A percentile compares a stretch with the other conserved stretches of the same genome.
These are phyloP conservation scores for Russula sp. DNA, from an alignment of 768 basidiomycete species.

Conservation along the genomic window DNA sequence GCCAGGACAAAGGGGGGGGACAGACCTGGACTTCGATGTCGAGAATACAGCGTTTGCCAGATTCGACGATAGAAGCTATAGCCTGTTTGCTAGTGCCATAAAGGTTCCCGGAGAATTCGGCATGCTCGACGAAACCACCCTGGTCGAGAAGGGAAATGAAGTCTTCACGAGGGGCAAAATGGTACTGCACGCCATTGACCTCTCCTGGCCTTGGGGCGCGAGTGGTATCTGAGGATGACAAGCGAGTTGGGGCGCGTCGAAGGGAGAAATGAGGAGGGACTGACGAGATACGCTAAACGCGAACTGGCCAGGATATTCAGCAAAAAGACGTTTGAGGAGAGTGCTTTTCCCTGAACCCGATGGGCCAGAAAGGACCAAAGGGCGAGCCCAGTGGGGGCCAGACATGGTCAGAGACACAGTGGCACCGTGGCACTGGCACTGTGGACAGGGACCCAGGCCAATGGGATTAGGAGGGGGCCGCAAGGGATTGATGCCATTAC, in stretches of 20 bases:
- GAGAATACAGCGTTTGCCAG: conserved; percentile 79
- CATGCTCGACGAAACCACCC: conserved; percentile 87
- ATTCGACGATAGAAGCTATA: conserved; percentile 55
- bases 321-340: conserved; percentile 73
- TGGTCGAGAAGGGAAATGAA: conserved; percentile 65
- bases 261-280: conserved; percentile 1
- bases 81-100: conserved; percentile 89
- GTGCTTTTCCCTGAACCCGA: conserved; percentile 95
- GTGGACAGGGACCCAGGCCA: neutral
- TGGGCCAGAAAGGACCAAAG: conserved; percentile 84
- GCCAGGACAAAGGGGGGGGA: conserved; percentile 14
- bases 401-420: conserved; percentile 24
- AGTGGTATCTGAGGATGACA: conserved; percentile 66
- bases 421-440: too few species aligned
- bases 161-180: conserved; percentile 65
- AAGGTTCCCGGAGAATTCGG: conserved; percentile 85
- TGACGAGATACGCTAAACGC: conserved; percentile 91
- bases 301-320: conserved; percentile 74
- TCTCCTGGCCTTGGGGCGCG: conserved; percentile 79
- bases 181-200: conserved; percentile 73
- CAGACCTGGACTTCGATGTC: conserved; percentile 94
- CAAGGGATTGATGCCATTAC: neutral
- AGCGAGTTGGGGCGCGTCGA: conserved; percentile 5
- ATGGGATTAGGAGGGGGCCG: too few species aligned
- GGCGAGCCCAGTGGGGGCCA: conserved; percentile 46